Percentiles rank a stretch among this genome's conserved stretches.
Conservation (phyloP, 192 early-diverging fungal genomes). For the Piromyces finnis region DNA sequence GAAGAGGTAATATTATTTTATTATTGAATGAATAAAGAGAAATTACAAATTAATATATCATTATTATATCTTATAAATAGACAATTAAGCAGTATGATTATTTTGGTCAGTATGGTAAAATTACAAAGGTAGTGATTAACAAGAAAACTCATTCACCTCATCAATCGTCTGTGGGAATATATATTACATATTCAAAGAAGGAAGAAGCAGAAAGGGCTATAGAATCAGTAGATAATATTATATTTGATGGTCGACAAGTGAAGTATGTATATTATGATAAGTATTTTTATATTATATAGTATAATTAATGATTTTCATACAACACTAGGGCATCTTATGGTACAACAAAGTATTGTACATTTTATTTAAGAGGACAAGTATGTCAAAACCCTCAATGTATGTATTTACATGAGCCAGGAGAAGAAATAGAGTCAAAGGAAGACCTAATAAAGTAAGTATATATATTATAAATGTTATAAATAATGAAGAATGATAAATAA, state of each 20-base stretch:
- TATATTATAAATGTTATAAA: too few species aligned
- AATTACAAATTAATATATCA: too few species aligned
- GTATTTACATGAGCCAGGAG: conserved; percentile 86
- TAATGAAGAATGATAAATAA: too few species aligned
- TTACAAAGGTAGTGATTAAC: conserved; percentile 83
- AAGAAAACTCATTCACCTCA: not conserved
- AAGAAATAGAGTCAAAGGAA: conserved; percentile 85
- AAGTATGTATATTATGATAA: conserved; percentile 21
- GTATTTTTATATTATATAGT: not conserved
- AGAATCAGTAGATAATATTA: conserved; percentile 78
- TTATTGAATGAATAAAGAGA: too few species aligned
- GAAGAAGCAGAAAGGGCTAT: conserved; percentile 87
- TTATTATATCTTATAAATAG: conserved; percentile 9
- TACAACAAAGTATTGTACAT: conserved; percentile 96
- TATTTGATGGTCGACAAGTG: conserved; percentile 61
- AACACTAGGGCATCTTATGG: conserved; percentile 73
- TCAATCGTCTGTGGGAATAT: conserved; percentile 48
- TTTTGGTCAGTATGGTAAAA: conserved; percentile 98
- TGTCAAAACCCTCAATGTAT: conserved; percentile 91
- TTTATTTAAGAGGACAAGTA: conserved; percentile 71
- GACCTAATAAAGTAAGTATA: conserved; percentile 15
- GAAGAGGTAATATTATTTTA: too few species aligned
- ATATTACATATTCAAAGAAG: conserved; percentile 77
- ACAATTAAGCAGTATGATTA: conserved; percentile 69
- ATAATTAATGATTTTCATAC: not conserved